Conservation (phyloP, 106 monocot species). For the Vanilla planifolia region DNA sequence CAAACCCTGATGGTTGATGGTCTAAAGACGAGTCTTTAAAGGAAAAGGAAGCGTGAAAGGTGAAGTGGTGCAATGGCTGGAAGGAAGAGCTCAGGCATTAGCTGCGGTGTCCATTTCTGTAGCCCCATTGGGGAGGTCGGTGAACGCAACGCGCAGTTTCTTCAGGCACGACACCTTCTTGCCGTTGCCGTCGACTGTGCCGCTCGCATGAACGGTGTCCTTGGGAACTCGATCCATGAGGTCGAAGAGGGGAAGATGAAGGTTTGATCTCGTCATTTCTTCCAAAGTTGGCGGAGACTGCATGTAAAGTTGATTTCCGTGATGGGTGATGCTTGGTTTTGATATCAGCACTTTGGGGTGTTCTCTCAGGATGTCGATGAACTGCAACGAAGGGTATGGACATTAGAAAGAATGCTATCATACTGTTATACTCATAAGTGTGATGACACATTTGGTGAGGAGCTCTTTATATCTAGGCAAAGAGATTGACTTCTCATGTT, state of each 20-base stretch:
- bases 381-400: no score
- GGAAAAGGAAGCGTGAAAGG: no score
- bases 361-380: conserved; percentile 69
- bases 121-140: conserved; percentile 21
- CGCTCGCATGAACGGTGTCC: conserved; percentile 70
- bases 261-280: conserved; percentile 90
- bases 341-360: conserved; percentile 59
- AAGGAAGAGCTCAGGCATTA: conserved; percentile 19
- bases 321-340: conserved; percentile 63
- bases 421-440: no score
- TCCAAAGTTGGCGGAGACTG: conserved; percentile 85
- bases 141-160: conserved; percentile 74
- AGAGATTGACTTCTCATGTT: no score
- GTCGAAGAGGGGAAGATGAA: conserved; percentile 54
- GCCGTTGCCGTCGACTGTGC: conserved; percentile 38
- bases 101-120: conserved; percentile 36
- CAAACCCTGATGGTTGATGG: no score
- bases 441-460: no score
- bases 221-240: conserved; percentile 45
- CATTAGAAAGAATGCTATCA: no score
- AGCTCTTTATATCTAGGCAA: no score
- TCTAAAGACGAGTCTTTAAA: no score
- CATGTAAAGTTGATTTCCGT: conserved; percentile 84
- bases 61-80: no score
- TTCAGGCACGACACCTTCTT: conserved; percentile 56